Evolutionary conservation across 768 basidiomycete species (phyloP).

Genomic region (Xanthoconium stramineum): DNA sequence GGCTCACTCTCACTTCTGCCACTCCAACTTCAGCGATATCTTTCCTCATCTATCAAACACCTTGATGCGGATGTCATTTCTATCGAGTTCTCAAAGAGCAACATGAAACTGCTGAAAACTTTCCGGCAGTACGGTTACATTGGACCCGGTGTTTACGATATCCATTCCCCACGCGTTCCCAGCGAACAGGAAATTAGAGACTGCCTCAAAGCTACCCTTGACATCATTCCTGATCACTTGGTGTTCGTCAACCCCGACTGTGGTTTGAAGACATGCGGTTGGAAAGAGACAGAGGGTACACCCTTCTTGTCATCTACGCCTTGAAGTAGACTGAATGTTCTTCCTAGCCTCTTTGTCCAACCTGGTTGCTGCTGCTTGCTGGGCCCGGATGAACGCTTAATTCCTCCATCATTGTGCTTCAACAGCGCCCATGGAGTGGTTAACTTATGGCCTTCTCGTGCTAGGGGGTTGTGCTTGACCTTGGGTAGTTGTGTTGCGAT

Average conservation of each 20-base stretch:
- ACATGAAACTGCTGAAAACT: slow-evolving; percentile 94
- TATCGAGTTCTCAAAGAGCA: slow-evolving; percentile 97
- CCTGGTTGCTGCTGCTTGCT: slow-evolving; percentile 88
- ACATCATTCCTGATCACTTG: slow-evolving; percentile 74
- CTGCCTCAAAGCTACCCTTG: slow-evolving; percentile 81
- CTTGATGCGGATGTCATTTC: slow-evolving; percentile 99
- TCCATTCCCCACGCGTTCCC: slow-evolving; percentile 99
- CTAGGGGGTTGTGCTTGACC: slow-evolving; percentile 43
- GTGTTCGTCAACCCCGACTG: slow-evolving; percentile 97
- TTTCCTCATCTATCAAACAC: slow-evolving; percentile 95
- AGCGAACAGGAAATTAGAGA: slow-evolving; percentile 91
- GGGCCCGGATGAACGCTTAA: slow-evolving; percentile 85
- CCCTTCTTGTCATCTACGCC: not conserved
- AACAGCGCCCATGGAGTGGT: slow-evolving; percentile 82
- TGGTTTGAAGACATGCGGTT: slow-evolving; percentile 97
- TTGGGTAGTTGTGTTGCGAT: slow-evolving; percentile 50
- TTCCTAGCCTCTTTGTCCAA: slow-evolving; percentile 68
- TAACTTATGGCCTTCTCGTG: slow-evolving; percentile 44
- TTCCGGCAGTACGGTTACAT: slow-evolving; percentile 98
- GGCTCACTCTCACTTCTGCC: slow-evolving; percentile 99
- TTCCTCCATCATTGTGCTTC: slow-evolving; percentile 62
- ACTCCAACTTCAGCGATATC: slow-evolving; percentile 98
- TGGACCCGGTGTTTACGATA: slow-evolving; percentile 97
- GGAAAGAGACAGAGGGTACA: slow-evolving; percentile 91
- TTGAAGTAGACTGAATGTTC: slow-evolving; percentile 7